phyloP scores from a whole-genome alignment of 345 rosid genomes.

The Firmiana major region DNA sequence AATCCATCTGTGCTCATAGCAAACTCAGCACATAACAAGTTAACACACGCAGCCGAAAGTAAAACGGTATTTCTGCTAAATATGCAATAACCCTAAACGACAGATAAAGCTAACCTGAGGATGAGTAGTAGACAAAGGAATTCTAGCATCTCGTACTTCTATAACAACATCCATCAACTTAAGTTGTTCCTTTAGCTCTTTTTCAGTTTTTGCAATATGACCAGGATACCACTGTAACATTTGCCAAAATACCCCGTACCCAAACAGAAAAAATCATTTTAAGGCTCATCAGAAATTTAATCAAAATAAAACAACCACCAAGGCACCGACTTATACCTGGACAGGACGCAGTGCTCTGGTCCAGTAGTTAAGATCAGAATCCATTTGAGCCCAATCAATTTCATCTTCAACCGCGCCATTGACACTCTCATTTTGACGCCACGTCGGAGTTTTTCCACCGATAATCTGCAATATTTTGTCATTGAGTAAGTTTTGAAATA shows the following conservation, averaged over 20 bases:
- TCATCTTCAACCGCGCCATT: constrained; percentile 32
- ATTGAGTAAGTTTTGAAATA: neutral
- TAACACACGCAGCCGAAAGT: neutral
- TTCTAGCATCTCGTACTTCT: constrained; percentile 90
- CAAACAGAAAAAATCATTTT: neutral
- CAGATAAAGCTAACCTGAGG: constrained; percentile 56
- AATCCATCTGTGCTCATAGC: constrained; percentile 57
- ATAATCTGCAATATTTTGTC: constrained; percentile 42
- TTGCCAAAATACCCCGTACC: neutral
- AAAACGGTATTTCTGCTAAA: neutral
- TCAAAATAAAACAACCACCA: neutral
- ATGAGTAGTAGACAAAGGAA: constrained; percentile 82
- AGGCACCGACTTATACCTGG: constrained; percentile 42
- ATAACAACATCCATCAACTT: constrained; percentile 95
- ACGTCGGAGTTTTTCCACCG: constrained; percentile 48
- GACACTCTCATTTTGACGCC: constrained; percentile 34
- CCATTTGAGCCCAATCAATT: constrained; percentile 64
- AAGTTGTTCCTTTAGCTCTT: constrained; percentile 85
- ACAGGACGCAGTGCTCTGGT: constrained; percentile 68
- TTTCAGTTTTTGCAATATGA: constrained; percentile 91
- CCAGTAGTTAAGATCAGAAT: constrained; percentile 76
- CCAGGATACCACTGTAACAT: constrained; percentile 90
- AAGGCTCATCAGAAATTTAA: neutral
- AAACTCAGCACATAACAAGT: neutral
- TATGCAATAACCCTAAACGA: neutral